phyloP scores from a whole-genome alignment of 352 stramenopile genomes.

The Phytophthora tubulina region DNA sequence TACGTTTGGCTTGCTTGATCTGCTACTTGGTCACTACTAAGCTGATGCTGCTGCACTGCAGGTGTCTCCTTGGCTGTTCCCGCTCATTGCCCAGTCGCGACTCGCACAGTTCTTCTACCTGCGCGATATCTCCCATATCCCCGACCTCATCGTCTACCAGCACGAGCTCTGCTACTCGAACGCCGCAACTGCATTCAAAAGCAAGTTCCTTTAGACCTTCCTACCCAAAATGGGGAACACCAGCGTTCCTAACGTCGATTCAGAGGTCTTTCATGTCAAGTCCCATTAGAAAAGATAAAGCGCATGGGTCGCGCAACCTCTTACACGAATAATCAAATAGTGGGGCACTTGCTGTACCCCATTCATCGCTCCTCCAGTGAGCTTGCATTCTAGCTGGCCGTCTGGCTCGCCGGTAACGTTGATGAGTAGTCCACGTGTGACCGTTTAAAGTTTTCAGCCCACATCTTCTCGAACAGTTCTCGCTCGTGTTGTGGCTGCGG shows the following conservation, averaged over 20 bases:
- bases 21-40: neutral
- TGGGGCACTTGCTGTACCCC: slow-evolving; percentile 12
- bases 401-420: slow-evolving; percentile 23
- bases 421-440: slow-evolving; percentile 84
- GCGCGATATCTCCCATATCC: slow-evolving; percentile 79
- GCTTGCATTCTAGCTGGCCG: slow-evolving; percentile 31
- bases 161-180: slow-evolving; percentile 60
- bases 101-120: slow-evolving; percentile 71
- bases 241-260: slow-evolving; percentile 1
- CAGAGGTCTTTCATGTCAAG: slow-evolving; percentile 31
- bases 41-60: slow-evolving; percentile 24
- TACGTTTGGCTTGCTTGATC: slow-evolving; percentile 12
- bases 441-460: slow-evolving; percentile 96
- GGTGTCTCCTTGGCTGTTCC: slow-evolving; percentile 65
- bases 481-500: slow-evolving; percentile 95
- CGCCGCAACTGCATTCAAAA: slow-evolving; percentile 17
- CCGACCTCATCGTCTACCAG: slow-evolving; percentile 83
- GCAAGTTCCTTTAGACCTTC: slow-evolving; percentile 17
- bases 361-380: slow-evolving; percentile 19
- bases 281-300: slow-evolving; percentile 34
- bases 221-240: neutral
- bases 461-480: slow-evolving; percentile 97
- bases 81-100: slow-evolving; percentile 47
- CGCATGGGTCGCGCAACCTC: slow-evolving; percentile 26
- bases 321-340: slow-evolving; percentile 50